Conservation (phyloP, 345 rosid genomes). For the Eutrema yunnanense region DNA sequence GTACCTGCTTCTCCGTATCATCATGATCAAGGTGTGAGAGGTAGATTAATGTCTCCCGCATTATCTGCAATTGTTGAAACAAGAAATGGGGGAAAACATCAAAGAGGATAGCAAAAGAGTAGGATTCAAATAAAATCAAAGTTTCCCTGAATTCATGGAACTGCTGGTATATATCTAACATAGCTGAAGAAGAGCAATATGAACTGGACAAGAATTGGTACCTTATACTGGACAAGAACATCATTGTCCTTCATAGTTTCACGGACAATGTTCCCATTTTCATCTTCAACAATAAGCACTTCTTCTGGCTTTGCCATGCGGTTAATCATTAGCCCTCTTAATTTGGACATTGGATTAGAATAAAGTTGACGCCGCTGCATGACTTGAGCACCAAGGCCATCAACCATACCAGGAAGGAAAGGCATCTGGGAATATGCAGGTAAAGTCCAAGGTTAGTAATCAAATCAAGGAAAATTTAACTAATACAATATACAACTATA, state of each 20-base stretch:
- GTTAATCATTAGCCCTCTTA: slow-evolving; percentile 90
- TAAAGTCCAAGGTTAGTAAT: slow-evolving; percentile 9
- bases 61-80: slow-evolving; percentile 53
- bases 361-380: slow-evolving; percentile 88
- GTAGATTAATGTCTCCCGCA: slow-evolving; percentile 96
- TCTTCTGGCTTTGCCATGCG: slow-evolving; percentile 99
- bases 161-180: not conserved
- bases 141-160: not conserved
- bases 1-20: slow-evolving; percentile 98
- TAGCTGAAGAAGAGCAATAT: not conserved
- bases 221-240: slow-evolving; percentile 99
- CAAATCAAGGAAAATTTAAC: not conserved
- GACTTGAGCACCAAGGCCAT: slow-evolving; percentile 77
- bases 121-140: not conserved
- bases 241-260: slow-evolving; percentile 99
- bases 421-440: slow-evolving; percentile 51
- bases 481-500: not conserved
- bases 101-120: not conserved
- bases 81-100: not conserved
- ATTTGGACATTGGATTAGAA: slow-evolving; percentile 75
- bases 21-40: slow-evolving; percentile 96
- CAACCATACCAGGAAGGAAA: slow-evolving; percentile 66
- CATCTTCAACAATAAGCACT: slow-evolving; percentile 98
- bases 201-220: slow-evolving; percentile 17
- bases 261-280: slow-evolving; percentile 97